Conservation (phyloP, 306 rosid genomes). For the Dalbergia cochinchinensis region DNA sequence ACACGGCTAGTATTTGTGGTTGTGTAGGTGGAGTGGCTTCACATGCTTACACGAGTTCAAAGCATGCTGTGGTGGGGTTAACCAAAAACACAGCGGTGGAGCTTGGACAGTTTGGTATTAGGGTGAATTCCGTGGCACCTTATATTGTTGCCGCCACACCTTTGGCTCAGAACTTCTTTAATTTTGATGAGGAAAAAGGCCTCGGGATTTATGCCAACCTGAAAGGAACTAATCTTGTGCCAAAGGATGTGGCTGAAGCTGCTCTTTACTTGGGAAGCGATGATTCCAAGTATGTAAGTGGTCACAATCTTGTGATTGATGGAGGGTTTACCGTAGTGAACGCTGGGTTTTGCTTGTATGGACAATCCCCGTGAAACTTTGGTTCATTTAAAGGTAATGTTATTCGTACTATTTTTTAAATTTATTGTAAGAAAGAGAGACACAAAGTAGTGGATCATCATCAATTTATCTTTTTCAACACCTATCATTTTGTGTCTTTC, state of each 20-base stretch:
- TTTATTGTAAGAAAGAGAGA: too few relatives aligned
- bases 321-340: slow-evolving; percentile 54
- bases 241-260: slow-evolving; percentile 62
- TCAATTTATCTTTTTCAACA: too few relatives aligned
- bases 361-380: not conserved
- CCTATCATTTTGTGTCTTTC: too few relatives aligned
- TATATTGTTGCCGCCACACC: slow-evolving; percentile 50
- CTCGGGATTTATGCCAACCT: slow-evolving; percentile 40
- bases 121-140: slow-evolving; percentile 63
- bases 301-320: slow-evolving; percentile 58
- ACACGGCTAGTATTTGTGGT: slow-evolving; percentile 47
- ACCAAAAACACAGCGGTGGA: slow-evolving; percentile 55
- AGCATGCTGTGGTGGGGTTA: slow-evolving; percentile 58
- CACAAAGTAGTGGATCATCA: too few relatives aligned
- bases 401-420: too few relatives aligned
- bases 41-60: slow-evolving; percentile 57
- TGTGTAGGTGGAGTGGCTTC: slow-evolving; percentile 45
- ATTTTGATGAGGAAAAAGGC: slow-evolving; percentile 44
- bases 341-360: slow-evolving; percentile 36
- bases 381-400: too few relatives aligned
- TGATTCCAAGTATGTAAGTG: slow-evolving; percentile 62
- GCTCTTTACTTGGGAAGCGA: slow-evolving; percentile 64
- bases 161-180: slow-evolving; percentile 31
- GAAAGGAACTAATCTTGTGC: slow-evolving; percentile 34
- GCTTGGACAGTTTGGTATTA: slow-evolving; percentile 57